These are phyloP conservation scores for Trichothecium roseum DNA, from an alignment of 2,329 filamentous ascomycete genomes.

Conservation along the genomic window DNA sequence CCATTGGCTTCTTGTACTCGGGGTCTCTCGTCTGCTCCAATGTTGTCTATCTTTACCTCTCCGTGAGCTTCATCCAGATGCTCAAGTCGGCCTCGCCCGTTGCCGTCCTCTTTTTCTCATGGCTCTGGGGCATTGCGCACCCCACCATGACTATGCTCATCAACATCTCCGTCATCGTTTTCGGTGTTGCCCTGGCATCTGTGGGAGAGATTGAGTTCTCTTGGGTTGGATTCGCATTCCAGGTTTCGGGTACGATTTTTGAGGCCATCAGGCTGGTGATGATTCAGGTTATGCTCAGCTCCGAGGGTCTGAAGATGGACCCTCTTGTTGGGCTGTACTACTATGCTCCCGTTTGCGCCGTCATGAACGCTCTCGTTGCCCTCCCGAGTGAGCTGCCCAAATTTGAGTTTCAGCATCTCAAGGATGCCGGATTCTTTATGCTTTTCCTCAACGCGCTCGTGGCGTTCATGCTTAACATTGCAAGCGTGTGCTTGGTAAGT, in stretches of 20 bases:
- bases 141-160: conserved; percentile 32
- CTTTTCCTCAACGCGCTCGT: conserved; percentile 66
- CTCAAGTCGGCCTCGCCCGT: conserved; percentile 59
- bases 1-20: conserved; percentile 57
- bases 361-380: conserved; percentile 67
- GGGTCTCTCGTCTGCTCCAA: conserved; percentile 57
- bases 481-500: conserved; percentile 76
- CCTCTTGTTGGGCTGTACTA: conserved; percentile 83
- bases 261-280: conserved; percentile 76
- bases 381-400: conserved; percentile 56
- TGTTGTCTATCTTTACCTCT: conserved; percentile 57
- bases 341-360: conserved; percentile 74
- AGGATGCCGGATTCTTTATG: conserved; percentile 52
- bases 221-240: conserved; percentile 54
- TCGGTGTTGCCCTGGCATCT: conserved; percentile 41
- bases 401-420: conserved; percentile 57
- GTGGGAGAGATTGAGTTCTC: conserved; percentile 60
- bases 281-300: conserved; percentile 73
- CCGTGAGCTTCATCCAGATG: conserved; percentile 62
- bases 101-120: conserved; percentile 55
- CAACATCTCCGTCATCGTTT: conserved; percentile 41
- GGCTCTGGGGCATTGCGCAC: conserved; percentile 42
- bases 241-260: conserved; percentile 66
- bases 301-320: conserved; percentile 74
- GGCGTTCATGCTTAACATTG: conserved; percentile 72